Conservation (phyloP, 805 yeast species). For the Kockiozyma suomiensis region DNA sequence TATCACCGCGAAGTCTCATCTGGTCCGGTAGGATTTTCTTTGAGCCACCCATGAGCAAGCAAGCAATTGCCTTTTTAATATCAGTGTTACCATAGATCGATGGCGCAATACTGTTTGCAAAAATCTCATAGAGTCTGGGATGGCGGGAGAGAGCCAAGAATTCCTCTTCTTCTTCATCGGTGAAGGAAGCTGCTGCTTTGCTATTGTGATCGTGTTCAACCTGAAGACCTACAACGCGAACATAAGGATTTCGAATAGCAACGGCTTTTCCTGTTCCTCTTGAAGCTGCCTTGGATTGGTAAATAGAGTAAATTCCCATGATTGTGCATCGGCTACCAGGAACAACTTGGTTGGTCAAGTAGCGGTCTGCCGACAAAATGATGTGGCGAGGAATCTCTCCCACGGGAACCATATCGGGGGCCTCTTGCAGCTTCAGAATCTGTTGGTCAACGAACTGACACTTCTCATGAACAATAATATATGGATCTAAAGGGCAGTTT, state of each 20-base stretch:
- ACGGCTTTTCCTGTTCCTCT: slow-evolving; percentile 60
- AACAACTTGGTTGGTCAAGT: slow-evolving; percentile 82
- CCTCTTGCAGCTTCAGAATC: slow-evolving; percentile 86
- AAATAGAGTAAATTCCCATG: slow-evolving; percentile 90
- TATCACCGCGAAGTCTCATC: slow-evolving; percentile 95
- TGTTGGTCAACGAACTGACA: slow-evolving; percentile 96
- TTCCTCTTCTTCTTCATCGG: slow-evolving; percentile 94
- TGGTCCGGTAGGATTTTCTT: slow-evolving; percentile 92
- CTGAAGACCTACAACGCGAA: slow-evolving; percentile 83
- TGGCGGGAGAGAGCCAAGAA: slow-evolving; percentile 76
- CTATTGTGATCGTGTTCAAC: slow-evolving; percentile 76
- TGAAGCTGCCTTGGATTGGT: slow-evolving; percentile 64
- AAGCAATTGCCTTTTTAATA: slow-evolving; percentile 89
- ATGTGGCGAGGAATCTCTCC: slow-evolving; percentile 99
- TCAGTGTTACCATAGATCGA: slow-evolving; percentile 93
- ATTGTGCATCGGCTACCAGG: slow-evolving; percentile 95
- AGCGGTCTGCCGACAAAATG: slow-evolving; percentile 82
- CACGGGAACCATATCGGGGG: slow-evolving; percentile 98
- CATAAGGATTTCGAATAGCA: slow-evolving; percentile 90
- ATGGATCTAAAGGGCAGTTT: slow-evolving; percentile 90
- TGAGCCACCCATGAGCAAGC: slow-evolving; percentile 92
- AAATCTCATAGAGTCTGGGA: slow-evolving; percentile 83
- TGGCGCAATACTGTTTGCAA: slow-evolving; percentile 90
- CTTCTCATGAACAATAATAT: slow-evolving; percentile 88
- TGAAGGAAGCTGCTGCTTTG: slow-evolving; percentile 63